These are phyloP conservation scores for Coemansia sp. DNA, from an alignment of 192 early-diverging fungal species.

Conservation along the genomic window DNA sequence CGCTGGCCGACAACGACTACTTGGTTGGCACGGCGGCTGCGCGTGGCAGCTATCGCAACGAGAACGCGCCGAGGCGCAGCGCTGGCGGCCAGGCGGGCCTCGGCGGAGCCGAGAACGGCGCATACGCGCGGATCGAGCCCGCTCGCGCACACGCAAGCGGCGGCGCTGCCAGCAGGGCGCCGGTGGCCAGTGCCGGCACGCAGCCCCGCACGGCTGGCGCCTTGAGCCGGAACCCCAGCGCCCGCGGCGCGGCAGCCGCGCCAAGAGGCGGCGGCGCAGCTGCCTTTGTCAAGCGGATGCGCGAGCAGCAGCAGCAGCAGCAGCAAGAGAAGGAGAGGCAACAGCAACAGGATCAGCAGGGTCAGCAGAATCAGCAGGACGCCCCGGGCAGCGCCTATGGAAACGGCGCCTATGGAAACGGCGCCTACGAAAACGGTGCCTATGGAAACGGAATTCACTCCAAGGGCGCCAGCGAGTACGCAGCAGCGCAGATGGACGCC, in stretches of 20 bases:
- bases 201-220: neutral
- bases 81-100: neutral
- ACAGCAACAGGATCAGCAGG: constrained; percentile 19
- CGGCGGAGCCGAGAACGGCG: neutral
- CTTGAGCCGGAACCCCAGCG: constrained; percentile 9
- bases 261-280: neutral
- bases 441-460: neutral
- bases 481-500: neutral
- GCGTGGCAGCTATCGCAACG: constrained; percentile 1
- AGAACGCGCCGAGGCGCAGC: neutral
- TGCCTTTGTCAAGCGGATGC: neutral
- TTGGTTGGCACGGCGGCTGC: neutral
- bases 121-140: constrained; percentile 9
- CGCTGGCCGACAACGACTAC: constrained; percentile 3
- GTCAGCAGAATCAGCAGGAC: constrained; percentile 11
- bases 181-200: neutral
- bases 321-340: neutral
- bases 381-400: neutral
- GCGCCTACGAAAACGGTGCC: neutral
- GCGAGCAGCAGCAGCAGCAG: neutral
- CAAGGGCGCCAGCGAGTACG: neutral
- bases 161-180: constrained; percentile 4
- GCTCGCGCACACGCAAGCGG: constrained; percentile 11
- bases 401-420: constrained; percentile 2
- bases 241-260: neutral